A percentile compares a stretch with the other conserved stretches of the same genome.
phyloP scores from a whole-genome alignment of 1,284 basidiomycete genomes.

The Earliella scabrosa region DNA sequence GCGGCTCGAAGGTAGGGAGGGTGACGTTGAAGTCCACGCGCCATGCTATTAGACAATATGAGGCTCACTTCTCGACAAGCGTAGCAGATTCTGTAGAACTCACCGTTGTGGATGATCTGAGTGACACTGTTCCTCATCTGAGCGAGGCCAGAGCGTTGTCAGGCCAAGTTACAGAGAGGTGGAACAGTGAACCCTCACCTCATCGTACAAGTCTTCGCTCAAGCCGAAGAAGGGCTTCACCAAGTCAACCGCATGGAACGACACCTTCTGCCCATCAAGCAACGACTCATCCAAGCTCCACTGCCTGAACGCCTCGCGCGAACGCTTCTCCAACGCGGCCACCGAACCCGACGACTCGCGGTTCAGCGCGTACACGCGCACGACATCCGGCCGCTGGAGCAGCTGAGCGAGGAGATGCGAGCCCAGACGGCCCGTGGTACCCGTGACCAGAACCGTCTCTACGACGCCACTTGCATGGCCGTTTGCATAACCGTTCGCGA shows the following conservation, averaged over 20 bases:
- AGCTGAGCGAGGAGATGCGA: slow-evolving; percentile 35
- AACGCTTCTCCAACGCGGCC: slow-evolving; percentile 25
- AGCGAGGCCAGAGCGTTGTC: neutral
- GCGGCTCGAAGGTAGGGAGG: slow-evolving; percentile 38
- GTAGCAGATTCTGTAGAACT: neutral
- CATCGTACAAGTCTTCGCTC: slow-evolving; percentile 20
- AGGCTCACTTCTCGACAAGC: neutral
- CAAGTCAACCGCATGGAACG: slow-evolving; percentile 32
- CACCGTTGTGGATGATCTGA: slow-evolving; percentile 32
- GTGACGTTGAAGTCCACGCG: slow-evolving; percentile 41
- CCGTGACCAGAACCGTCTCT: slow-evolving; percentile 38
- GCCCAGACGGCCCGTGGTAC: slow-evolving; percentile 42
- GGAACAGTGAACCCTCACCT: slow-evolving; percentile 21
- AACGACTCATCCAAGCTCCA: slow-evolving; percentile 22
- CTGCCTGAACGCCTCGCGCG: slow-evolving; percentile 31
- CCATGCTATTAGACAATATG: slow-evolving; percentile 29
- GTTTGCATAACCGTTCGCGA: slow-evolving; percentile 6
- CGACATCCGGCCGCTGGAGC: slow-evolving; percentile 26
- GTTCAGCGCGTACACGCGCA: slow-evolving; percentile 38
- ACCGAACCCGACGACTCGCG: slow-evolving; percentile 24
- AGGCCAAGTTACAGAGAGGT: no score
- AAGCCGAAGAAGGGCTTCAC: slow-evolving; percentile 30
- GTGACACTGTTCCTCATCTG: slow-evolving; percentile 28
- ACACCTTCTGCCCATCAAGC: slow-evolving; percentile 20
- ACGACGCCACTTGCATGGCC: neutral